Base-by-base conservation (phyloP, 768 basidiomycete genomes). In the Amanita rubescens region DNA sequence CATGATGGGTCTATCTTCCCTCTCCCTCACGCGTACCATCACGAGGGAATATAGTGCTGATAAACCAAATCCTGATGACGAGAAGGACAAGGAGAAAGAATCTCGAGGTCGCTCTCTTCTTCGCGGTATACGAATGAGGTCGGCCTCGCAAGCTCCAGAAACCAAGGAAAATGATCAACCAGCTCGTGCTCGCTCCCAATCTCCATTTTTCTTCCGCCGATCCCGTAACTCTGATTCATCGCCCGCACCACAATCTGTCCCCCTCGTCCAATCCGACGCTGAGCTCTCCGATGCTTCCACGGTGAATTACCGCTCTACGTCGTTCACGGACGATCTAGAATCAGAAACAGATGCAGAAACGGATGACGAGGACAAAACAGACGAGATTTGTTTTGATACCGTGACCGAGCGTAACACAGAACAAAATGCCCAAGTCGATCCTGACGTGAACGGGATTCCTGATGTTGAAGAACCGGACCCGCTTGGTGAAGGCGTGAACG, bases 401-500 rank as follows among this genome's bases (percentile, higher is more conserved):
- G 73, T 88, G 59, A 97, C 94, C 0, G 87, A 88, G 65, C 77
- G 81, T 59, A 97, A 97, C 67, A 95, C 94, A 1, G 88, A 91
- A 66, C 82, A 76, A 58, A 94, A 94, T 62, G 79, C 87, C 0
- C 73, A 84, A 35, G 69, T 76, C 41, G 63, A 65, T 0, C 63
- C 63, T 3, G 63, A 62, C 5, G 58, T 57, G 7, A 56, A 58
- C 30, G 70, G 75, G 20, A 65, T 73, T 0, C 67, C 71, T 1
- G 78, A 76, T 8, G 75, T 79, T 10, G 86, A 87, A 50, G 82
- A 84, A 51, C 80, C 85, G 0, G 93, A 94, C 67, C 90, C 89
- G 0, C 75, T 94, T 9, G 94, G 94, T 11, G 94, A 96, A 68
- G 94, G 92, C 53, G 87, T 91, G 17, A 94, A 93, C 60, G 85